Conservation (phyloP, 495 filamentous ascomycete genomes). For the Parmelia sp. region DNA sequence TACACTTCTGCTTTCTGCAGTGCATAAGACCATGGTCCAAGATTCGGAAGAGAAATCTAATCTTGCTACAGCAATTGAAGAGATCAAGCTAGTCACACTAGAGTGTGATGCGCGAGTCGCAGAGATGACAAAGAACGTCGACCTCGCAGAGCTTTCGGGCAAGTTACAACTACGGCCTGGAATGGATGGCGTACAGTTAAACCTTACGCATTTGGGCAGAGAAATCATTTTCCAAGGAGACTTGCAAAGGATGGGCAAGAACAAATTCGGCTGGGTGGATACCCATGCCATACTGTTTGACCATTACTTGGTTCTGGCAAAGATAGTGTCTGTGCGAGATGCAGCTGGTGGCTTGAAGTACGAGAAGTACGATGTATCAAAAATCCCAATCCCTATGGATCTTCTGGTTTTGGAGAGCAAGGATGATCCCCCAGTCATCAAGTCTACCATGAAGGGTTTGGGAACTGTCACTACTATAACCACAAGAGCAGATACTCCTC, state of each 20-base stretch:
- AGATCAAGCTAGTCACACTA: constrained; percentile 83
- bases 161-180: constrained; percentile 79
- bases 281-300: constrained; percentile 92
- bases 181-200: constrained; percentile 83
- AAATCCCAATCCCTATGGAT: constrained; percentile 94
- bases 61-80: constrained; percentile 80
- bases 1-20: constrained; percentile 71
- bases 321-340: constrained; percentile 64
- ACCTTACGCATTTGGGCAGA: constrained; percentile 84
- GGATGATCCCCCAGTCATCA: constrained; percentile 83
- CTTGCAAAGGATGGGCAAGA: constrained; percentile 74
- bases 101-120: constrained; percentile 95
- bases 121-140: constrained; percentile 88
- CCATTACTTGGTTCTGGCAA: constrained; percentile 91
- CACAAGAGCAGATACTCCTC: constrained; percentile 38
- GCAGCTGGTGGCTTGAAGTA: constrained; percentile 58
- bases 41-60: constrained; percentile 91
- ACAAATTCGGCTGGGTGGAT: constrained; percentile 84
- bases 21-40: constrained; percentile 72
- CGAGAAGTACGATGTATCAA: constrained; percentile 91
- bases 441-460: constrained; percentile 71
- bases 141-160: constrained; percentile 71
- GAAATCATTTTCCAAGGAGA: constrained; percentile 86
- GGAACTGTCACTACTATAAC: constrained; percentile 56
- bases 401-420: constrained; percentile 84